These are phyloP conservation scores for Drechslerella stenobrocha DNA, from an alignment of 2,329 filamentous ascomycete species.

Conservation along the genomic window DNA sequence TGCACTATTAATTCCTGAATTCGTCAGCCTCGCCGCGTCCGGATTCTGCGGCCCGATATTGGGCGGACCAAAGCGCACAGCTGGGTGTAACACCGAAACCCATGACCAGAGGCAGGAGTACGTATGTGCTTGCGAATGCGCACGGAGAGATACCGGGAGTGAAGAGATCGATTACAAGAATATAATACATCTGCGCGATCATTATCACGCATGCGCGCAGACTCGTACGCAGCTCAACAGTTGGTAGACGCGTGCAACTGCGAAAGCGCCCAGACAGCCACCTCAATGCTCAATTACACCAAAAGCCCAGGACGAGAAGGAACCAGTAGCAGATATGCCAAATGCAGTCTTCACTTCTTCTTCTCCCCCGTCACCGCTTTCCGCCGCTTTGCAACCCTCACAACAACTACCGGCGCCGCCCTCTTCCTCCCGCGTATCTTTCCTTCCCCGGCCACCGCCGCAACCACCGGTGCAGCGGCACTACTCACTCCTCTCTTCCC, in stretches of 20 bases:
- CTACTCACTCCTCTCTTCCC: conserved; percentile 39
- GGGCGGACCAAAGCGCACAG: too few species aligned
- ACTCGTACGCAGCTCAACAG: conserved; percentile 1
- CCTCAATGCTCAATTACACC: not conserved
- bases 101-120: too few species aligned
- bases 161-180: not conserved
- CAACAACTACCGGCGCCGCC: not conserved
- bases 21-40: too few species aligned
- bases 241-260: too few species aligned
- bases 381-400: conserved; percentile 6
- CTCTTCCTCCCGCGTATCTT: conserved; percentile 11
- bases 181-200: conserved; percentile 1
- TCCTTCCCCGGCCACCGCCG: not conserved
- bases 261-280: not conserved
- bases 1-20: too few species aligned
- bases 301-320: not conserved
- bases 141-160: not conserved
- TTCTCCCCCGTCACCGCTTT: conserved; percentile 9
- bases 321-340: not conserved
- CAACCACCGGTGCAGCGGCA: too few species aligned
- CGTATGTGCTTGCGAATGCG: not conserved
- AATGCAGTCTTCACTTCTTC: not conserved
- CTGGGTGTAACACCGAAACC: too few species aligned
- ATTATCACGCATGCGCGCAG: not conserved
- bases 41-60: too few species aligned